Percentiles rank a stretch among this genome's conserved stretches.
Evolutionary conservation across 176 grass and related monocot genomes (phyloP).

Genomic region (Oryza meridionalis): DNA sequence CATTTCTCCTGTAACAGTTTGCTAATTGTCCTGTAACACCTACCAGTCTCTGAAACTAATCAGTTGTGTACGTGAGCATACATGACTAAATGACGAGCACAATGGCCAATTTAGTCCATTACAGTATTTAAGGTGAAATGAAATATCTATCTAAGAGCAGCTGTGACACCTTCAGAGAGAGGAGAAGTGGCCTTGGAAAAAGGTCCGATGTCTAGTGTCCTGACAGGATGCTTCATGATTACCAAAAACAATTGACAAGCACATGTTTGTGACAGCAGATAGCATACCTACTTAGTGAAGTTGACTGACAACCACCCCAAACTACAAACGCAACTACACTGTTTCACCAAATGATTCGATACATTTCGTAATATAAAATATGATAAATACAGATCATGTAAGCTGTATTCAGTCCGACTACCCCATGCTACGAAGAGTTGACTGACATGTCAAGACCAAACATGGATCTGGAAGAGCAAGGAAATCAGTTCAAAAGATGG

Average conservation of each 20-base stretch:
- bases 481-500: not conserved
- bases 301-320: conserved; percentile 48
- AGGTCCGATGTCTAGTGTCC: conserved; percentile 44
- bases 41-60: not conserved
- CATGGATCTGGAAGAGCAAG: not conserved
- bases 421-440: not conserved
- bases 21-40: not conserved
- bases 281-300: conserved; percentile 46
- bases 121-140: conserved; percentile 27
- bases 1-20: not conserved
- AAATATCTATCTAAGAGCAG: conserved; percentile 16
- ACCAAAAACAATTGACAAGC: conserved; percentile 46
- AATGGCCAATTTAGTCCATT: not conserved
- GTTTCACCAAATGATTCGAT: conserved; percentile 15
- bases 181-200: conserved; percentile 7
- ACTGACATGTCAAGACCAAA: conserved; percentile 22
- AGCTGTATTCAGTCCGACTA: conserved; percentile 1
- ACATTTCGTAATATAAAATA: not conserved
- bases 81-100: not conserved
- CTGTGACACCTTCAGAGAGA: conserved; percentile 13
- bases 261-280: conserved; percentile 54
- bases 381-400: conserved; percentile 31
- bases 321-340: not conserved
- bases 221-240: conserved; percentile 31
- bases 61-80: not conserved